Percentiles rank a stretch among this genome's conserved stretches.
phyloP scores from a whole-genome alignment of 345 rosid species.

The Balakata baccata region DNA sequence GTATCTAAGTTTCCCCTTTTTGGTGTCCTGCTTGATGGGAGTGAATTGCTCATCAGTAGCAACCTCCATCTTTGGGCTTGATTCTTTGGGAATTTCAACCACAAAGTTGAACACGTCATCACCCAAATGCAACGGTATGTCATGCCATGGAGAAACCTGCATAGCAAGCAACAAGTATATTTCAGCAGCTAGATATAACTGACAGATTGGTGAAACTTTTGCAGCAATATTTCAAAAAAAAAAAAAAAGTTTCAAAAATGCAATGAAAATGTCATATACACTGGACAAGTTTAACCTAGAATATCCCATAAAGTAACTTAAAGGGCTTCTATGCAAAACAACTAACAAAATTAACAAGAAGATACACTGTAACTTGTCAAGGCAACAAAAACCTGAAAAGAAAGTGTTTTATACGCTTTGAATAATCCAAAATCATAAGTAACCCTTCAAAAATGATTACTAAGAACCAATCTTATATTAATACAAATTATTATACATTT shows the following conservation, averaged over 20 bases:
- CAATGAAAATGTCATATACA: background rate
- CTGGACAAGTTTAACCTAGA: too few relatives aligned
- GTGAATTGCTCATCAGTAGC: conserved; percentile 89
- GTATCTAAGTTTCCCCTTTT: conserved; percentile 68
- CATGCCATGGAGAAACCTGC: conserved; percentile 98
- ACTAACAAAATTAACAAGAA: background rate
- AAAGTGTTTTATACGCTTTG: background rate
- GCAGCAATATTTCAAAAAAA: background rate
- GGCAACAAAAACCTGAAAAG: background rate
- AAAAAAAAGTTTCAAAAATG: background rate
- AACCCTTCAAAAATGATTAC: background rate
- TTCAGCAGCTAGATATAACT: background rate
- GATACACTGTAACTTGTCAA: background rate
- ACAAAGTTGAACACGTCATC: conserved; percentile 76
- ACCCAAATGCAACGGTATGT: conserved; percentile 74
- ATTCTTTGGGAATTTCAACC: conserved; percentile 88
- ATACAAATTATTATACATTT: background rate
- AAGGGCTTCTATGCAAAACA: background rate
- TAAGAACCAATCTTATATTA: background rate
- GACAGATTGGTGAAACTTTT: background rate
- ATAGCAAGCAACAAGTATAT: background rate
- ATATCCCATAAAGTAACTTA: background rate
- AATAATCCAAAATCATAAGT: background rate
- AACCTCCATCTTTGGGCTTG: conserved; percentile 97
- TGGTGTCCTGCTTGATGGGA: conserved; percentile 88